Base-by-base conservation (phyloP, 257 asterid species). In the Capsicum chinense region DNA sequence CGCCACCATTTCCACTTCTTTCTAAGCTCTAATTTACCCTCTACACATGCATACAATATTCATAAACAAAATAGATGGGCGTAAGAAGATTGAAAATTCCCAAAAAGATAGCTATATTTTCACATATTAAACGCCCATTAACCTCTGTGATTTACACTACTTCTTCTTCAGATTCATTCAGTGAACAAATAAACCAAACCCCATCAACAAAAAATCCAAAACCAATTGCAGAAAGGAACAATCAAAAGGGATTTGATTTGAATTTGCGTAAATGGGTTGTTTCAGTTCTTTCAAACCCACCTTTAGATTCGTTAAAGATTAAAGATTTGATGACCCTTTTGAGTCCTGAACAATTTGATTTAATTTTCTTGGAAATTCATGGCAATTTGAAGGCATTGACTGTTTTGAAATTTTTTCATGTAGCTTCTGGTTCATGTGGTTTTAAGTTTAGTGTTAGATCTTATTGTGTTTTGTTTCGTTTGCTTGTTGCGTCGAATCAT, bases 401-500 rank as follows among this genome's bases (percentile, higher is more conserved):
- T 83, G 91, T 93, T 85, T 87, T 91, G 92, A 90, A 89, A 84
- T 93, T 95, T 83, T 92, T 95, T 60, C 81, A 91, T 84, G 88
- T 91, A 82, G 92, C 93, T 9, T 87, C 94, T 44, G 47, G 88
- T 85, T 89, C 89, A 59, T 80, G 84, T 83, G 74, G 91, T n/a
- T 92, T 89, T 91, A 85, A 88, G 47, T 94, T 95, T 83, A 87
- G 88, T 60, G 88, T 92, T 86, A 89, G 89, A 87, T 91, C 99
- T 84, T 94, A 93, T 86, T 90, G 94, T 37, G 17, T 90, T 83
- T 84, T 94, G 84, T 88, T 93, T 84, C 93, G 90, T 83, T 86
- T 93, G 90, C 89, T 94, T 62, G 86, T 92, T 84, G 84, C 85
- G 80, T 87, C 89, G 88, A 92, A 93, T 89, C 84, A 85, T 54